Evolutionary conservation across 129 eudicot species (phyloP).

Genomic region (Escallonia herrerae): DNA sequence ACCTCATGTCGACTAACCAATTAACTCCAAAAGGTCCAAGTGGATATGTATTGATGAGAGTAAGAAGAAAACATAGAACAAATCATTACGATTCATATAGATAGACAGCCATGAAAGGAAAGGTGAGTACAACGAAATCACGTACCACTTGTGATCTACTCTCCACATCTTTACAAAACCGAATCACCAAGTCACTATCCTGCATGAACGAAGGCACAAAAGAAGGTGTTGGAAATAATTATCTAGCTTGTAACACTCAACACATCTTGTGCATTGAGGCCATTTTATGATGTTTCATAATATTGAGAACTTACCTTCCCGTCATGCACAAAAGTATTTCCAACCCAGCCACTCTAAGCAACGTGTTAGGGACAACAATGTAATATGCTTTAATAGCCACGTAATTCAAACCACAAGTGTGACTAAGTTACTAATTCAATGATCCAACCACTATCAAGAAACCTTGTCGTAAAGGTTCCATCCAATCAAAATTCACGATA

Average conservation of each 20-base stretch:
- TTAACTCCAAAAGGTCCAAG: too few species aligned
- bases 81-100: too few species aligned
- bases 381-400: not conserved
- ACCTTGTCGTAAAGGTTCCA: not conserved
- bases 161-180: constrained; percentile 89
- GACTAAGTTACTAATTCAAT: not conserved
- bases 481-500: not conserved
- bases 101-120: not conserved
- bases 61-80: too few species aligned
- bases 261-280: constrained; percentile 1
- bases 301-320: constrained; percentile 47
- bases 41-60: too few species aligned
- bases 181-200: constrained; percentile 61
- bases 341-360: constrained; percentile 62
- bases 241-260: not conserved
- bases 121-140: not conserved
- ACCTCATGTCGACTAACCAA: too few species aligned
- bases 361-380: constrained; percentile 38
- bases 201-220: constrained; percentile 20
- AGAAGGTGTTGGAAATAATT: not conserved
- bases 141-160: constrained; percentile 63
- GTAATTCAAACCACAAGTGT: not conserved
- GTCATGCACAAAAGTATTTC: constrained; percentile 54
- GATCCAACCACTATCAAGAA: not conserved
- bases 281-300: constrained; percentile 6